Evolutionary conservation across 129 eudicot species (phyloP), one percentile per base, ranked within the genome.

Genomic region (Flaveria ramosissima): DNA sequence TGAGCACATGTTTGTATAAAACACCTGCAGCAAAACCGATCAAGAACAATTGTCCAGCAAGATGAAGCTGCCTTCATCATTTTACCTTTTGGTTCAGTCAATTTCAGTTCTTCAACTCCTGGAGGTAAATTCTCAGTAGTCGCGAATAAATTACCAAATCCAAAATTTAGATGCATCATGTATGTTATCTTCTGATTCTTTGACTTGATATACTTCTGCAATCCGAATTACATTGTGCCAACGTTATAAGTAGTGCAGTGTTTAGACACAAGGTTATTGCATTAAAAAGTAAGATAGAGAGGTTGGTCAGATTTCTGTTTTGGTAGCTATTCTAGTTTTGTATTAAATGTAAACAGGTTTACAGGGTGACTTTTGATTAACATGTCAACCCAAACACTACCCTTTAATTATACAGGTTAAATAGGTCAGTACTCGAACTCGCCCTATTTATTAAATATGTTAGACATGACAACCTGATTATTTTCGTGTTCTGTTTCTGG

Each of bases 21-120:
- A 61, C 99, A 94, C 91, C 82, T 89, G 86, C 99, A 92, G 74
- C 97, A 95, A 62, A 84, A 73, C 3, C 83, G 65, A 41, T 88
- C 87, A 7, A 84, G 27, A 70, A 83, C 7, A 45, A 64, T 65
- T 47, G 79, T 61, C 61, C 92, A 85, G 62, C 83, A 82, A 52
- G 75, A 82, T 3, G 89, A 61, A 59, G 96, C 96, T 13, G 86
- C 89, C 60, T 82, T 74, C 68, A 85, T 60, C 16, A 89, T 83
- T 74, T 81, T 77, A 43, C 84, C 89, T 12, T 88, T 72, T 7
- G 96, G 72, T 68, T 83, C 91, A n/a, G 80, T 85, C 32, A 82
- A 20, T 70, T 83, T 84, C 4, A 85, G 67, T 72, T 92, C 96
- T 70, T 68, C 77, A 0, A 62, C 71, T 71, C 90, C 88, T 12